These are phyloP conservation scores for Nemophila menziesii DNA, from an alignment of 257 asterid genomes.

Conservation along the genomic window DNA sequence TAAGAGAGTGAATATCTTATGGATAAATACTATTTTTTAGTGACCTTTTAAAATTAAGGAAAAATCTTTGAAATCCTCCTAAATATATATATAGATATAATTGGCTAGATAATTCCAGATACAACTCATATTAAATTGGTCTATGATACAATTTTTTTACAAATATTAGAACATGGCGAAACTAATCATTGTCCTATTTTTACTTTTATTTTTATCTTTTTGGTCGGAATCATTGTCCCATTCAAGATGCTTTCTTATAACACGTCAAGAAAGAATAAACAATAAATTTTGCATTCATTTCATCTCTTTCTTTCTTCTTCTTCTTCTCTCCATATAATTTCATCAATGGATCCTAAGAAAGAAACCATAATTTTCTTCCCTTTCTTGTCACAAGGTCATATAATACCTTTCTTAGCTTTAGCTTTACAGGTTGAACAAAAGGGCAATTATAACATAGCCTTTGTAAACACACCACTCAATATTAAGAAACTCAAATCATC, in stretches of 20 bases:
- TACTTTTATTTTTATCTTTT: no score
- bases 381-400: constrained; percentile 22
- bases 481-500: constrained; percentile 31
- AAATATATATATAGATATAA: no score
- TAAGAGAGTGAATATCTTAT: no score
- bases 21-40: no score
- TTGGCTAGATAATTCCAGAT: no score
- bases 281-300: background rate
- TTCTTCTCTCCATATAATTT: background rate
- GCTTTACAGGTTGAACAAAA: constrained; percentile 7
- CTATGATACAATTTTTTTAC: no score
- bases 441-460: constrained; percentile 10
- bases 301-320: background rate
- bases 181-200: no score
- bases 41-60: no score
- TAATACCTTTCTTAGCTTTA: constrained; percentile 18
- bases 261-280: background rate
- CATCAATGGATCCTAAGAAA: constrained; percentile 1
- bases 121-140: no score
- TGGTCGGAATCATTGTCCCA: no score
- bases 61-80: no score
- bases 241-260: background rate
- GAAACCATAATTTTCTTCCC: constrained; percentile 17
- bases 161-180: no score
- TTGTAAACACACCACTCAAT: constrained; percentile 30